phyloP scores from a whole-genome alignment of 306 rosid species.

The Phaseolus lunatus region DNA sequence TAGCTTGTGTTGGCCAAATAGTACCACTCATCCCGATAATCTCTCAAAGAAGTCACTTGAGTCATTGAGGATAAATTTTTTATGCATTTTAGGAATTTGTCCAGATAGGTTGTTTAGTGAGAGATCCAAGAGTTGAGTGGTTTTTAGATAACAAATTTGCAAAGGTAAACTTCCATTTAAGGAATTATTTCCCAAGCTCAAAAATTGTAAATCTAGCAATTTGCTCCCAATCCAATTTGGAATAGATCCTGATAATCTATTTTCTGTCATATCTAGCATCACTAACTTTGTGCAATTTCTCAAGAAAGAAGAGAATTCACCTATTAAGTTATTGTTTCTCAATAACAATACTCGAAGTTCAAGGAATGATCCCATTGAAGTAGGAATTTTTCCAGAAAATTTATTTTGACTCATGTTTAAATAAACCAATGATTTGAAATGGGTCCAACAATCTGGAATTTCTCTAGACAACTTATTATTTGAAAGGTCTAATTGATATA shows the following conservation, averaged over 20 bases:
- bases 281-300: neutral
- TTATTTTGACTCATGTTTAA: neutral
- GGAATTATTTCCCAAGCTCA: neutral
- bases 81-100: neutral
- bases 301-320: neutral
- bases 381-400: neutral
- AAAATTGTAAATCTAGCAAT: too few relatives aligned
- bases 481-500: neutral
- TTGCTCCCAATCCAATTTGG: neutral
- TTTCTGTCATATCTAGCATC: constrained; percentile 28
- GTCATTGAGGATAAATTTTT: neutral
- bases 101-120: too few relatives aligned
- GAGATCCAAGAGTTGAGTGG: too few relatives aligned
- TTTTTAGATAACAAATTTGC: too few relatives aligned
- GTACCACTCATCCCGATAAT: neutral
- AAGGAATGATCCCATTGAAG: neutral
- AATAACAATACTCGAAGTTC: neutral
- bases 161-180: neutral
- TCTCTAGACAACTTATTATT: neutral
- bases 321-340: constrained; percentile 26
- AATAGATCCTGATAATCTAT: constrained; percentile 3
- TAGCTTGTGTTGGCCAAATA: too few relatives aligned
- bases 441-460: constrained; percentile 9
- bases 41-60: neutral
- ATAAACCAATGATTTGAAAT: neutral